Evolutionary conservation across 1,284 basidiomycete genomes (phyloP).

Genomic region (Sanghuangporus baumii): DNA sequence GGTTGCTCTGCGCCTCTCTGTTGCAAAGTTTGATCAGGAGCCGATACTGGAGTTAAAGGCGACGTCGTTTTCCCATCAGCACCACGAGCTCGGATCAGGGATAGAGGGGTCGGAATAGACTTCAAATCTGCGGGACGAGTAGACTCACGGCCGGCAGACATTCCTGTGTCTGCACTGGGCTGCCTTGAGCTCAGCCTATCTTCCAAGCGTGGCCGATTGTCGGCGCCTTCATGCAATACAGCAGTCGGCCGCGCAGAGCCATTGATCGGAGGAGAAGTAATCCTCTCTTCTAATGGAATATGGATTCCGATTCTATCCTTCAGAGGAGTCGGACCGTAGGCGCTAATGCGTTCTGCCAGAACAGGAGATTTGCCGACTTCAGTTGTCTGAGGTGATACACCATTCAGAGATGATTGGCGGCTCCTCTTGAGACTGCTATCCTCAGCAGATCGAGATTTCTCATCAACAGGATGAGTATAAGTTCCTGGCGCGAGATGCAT

Average conservation of each 20-base stretch:
- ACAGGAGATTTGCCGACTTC: background rate
- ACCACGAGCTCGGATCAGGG: background rate
- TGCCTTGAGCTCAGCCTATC: conserved; percentile 1
- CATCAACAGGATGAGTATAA: conserved; percentile 5
- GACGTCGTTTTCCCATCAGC: background rate
- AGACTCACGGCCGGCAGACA: background rate
- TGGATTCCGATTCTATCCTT: conserved; percentile 12
- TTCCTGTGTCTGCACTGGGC: background rate
- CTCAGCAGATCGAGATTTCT: conserved; percentile 1
- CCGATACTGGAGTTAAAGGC: background rate
- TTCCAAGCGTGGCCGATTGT: conserved; percentile 9
- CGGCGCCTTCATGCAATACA: conserved; percentile 11
- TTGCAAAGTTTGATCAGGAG: background rate
- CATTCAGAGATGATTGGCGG: background rate
- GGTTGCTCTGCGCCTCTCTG: background rate
- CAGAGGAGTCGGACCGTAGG: background rate
- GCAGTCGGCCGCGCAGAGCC: background rate
- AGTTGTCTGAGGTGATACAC: background rate
- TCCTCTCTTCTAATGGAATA: conserved; percentile 16
- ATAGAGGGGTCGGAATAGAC: background rate
- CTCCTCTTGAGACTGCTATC: background rate
- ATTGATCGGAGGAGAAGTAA: conserved; percentile 7
- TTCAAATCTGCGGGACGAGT: background rate
- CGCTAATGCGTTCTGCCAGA: conserved; percentile 12
- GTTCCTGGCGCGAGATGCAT: background rate